phyloP scores from a whole-genome alignment of 2,329 filamentous ascomycete genomes.

The Cladobotryum protrusum region DNA sequence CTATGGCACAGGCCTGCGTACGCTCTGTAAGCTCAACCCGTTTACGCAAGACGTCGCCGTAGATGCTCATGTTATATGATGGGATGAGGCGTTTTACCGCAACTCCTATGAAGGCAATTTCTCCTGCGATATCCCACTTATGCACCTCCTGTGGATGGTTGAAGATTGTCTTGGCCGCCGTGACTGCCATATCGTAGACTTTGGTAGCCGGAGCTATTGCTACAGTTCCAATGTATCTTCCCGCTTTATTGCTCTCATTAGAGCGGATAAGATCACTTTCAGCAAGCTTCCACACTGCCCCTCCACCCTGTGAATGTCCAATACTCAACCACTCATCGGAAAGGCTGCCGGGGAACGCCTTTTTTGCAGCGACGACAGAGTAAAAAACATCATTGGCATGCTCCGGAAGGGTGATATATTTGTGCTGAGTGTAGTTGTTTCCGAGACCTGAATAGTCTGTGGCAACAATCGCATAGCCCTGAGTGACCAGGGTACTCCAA shows the following conservation, averaged over 20 bases:
- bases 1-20: too few species aligned
- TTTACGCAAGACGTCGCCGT: too few species aligned
- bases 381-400: slow-evolving; percentile 15
- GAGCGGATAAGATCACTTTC: slow-evolving; percentile 11
- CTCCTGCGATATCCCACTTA: slow-evolving; percentile 6
- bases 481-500: slow-evolving; percentile 8
- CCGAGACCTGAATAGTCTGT: slow-evolving; percentile 19
- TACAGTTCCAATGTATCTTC: slow-evolving; percentile 14
- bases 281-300: slow-evolving; percentile 16
- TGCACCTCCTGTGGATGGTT: background rate
- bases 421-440: slow-evolving; percentile 17
- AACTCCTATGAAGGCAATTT: too few species aligned
- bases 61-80: too few species aligned
- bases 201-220: slow-evolving; percentile 12
- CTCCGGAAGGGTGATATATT: slow-evolving; percentile 12
- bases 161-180: background rate
- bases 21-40: too few species aligned
- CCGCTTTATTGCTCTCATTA: background rate
- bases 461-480: slow-evolving; percentile 15
- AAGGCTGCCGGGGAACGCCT: slow-evolving; percentile 3
- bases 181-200: slow-evolving; percentile 6
- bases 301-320: slow-evolving; percentile 17
- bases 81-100: too few species aligned
- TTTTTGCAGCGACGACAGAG: slow-evolving; percentile 8
- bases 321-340: slow-evolving; percentile 11